phyloP scores from a whole-genome alignment of 345 rosid species.

The Populus pruinosa region DNA sequence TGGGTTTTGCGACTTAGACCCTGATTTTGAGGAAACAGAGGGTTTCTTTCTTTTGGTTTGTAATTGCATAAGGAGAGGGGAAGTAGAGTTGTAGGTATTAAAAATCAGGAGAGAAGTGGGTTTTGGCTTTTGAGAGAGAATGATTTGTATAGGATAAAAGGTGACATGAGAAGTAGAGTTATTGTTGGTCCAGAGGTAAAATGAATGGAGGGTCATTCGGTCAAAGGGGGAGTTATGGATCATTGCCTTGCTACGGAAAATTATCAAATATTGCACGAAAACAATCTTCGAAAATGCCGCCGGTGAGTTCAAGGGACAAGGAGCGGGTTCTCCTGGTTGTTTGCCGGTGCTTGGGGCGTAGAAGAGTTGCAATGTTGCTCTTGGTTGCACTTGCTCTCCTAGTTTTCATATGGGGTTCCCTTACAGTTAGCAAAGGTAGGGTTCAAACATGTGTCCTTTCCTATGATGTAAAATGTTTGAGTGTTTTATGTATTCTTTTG shows the following conservation, averaged over 20 bases:
- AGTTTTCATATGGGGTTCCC: conserved; percentile 71
- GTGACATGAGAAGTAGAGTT: conserved; percentile 4
- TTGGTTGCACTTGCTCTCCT: conserved; percentile 55
- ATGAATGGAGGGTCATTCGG: conserved; percentile 79
- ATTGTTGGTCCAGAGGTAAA: conserved; percentile 47
- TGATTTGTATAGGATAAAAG: background rate
- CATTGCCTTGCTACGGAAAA: conserved; percentile 33
- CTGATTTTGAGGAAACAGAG: background rate
- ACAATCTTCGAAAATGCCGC: conserved; percentile 41
- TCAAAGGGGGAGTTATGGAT: conserved; percentile 62
- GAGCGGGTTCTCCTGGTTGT: conserved; percentile 49
- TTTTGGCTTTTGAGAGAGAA: background rate
- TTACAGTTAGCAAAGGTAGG: conserved; percentile 63
- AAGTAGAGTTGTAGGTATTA: background rate
- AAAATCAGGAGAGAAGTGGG: background rate
- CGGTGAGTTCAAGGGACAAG: conserved; percentile 61
- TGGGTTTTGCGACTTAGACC: background rate
- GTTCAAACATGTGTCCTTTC: background rate
- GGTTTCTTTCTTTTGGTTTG: background rate
- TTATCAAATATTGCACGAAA: conserved; percentile 30
- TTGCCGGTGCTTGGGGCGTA: conserved; percentile 52
- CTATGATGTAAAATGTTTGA: background rate
- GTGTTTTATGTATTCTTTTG: background rate
- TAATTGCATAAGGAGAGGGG: background rate
- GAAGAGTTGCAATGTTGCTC: conserved; percentile 66